Base-by-base conservation (phyloP, 148 eudicot genomes). In the Rhododendron molle region DNA sequence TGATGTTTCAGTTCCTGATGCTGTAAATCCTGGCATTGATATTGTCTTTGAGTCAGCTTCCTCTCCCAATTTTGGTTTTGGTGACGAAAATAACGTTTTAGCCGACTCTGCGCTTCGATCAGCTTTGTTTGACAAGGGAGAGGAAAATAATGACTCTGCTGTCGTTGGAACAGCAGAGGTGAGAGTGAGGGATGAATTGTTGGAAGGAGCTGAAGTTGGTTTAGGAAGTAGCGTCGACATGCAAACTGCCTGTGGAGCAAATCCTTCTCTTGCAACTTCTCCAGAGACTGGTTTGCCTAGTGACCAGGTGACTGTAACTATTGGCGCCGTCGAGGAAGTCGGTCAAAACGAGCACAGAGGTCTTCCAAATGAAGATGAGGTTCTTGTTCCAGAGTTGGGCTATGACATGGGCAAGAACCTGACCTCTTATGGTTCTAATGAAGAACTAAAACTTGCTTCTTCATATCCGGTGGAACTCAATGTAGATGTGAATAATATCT, bases 141-240 rank as follows among this genome's bases (percentile, higher is more conserved):
- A 54, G 46, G 72, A 78, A 23, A 81, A 81, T 67, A 67, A 72
- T 46, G 87, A 40, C 49, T 30, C 43, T 88, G 85, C 83, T 72
- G 71, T 60, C 34, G 82, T 50, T 28, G 86, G 74, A 71, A 62
- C 26, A 21, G 85, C 21, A 21, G 86, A 86, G 76, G 83, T 58
- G 71, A 74, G 73, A 72, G 44, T 32, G 54, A 79, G 52, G 60
- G 86, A 90, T 56, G 81, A 69, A 15, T 18, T 80, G 43, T 76
- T 84, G 74, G 89, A 85, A 58, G 84, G 80, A 56, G 76, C 76
- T 81, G 93, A 90, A 86, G 86, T 84, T 84, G 80, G 82, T 78
- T 80, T 76, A 86, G 87, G 87, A 54, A 49, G 72, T 46, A 84
- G 52, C 73, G 86, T 46, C 50, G 83, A 85, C 54, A 32, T 80